These are phyloP conservation scores for Zanthoxylum bungeanum DNA, from an alignment of 345 rosid genomes.

Conservation along the genomic window DNA sequence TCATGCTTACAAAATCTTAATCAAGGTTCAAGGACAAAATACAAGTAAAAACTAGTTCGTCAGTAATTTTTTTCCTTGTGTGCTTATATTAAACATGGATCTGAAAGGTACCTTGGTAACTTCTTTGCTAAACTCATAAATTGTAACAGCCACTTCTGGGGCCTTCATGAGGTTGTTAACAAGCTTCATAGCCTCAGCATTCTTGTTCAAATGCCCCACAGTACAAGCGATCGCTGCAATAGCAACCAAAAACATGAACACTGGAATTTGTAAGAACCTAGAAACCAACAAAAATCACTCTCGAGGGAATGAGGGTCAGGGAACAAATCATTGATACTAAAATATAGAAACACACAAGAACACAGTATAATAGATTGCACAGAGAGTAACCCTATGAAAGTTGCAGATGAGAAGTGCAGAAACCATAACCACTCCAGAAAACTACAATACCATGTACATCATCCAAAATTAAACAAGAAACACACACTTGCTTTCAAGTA, in stretches of 20 bases:
- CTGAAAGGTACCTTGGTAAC: slow-evolving; percentile 61
- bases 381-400: neutral
- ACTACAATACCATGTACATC: neutral
- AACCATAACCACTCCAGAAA: neutral
- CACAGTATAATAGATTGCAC: neutral
- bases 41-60: neutral
- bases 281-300: neutral
- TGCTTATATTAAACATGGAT: neutral
- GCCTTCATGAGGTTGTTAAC: slow-evolving; percentile 92
- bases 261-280: neutral
- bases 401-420: neutral
- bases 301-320: neutral
- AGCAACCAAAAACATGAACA: neutral
- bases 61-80: neutral
- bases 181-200: slow-evolving; percentile 94
- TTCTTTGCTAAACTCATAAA: slow-evolving; percentile 92
- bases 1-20: no score
- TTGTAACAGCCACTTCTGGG: slow-evolving; percentile 79
- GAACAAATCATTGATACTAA: neutral
- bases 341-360: neutral
- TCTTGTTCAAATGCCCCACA: slow-evolving; percentile 82
- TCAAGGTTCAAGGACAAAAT: no score
- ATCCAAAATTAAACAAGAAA: neutral
- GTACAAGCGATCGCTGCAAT: slow-evolving; percentile 82
- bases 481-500: neutral